Base-by-base conservation (phyloP, 768 basidiomycete species). In the Agrocybe chaxingu region DNA sequence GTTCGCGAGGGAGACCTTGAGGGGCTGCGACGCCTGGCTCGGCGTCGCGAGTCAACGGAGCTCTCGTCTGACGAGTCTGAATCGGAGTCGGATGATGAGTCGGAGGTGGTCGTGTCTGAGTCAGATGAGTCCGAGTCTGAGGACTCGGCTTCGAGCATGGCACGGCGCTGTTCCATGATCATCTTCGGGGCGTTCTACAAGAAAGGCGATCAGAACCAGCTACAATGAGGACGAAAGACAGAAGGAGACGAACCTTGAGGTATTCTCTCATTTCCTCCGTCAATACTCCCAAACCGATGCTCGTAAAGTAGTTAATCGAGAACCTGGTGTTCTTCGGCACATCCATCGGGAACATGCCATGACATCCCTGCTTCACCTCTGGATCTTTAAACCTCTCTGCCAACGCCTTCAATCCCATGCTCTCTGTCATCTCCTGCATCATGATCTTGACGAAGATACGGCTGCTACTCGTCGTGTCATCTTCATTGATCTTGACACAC, bases 391-490 rank as follows among this genome's bases (percentile, higher is more conserved):
- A 95, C 46, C 97, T 74, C 66, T 94, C 92, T 7, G 85, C 84
- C n/a, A 98, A 71, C 33, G 66, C 77, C 66, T 91, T 90, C 62
- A 97, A 64, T 2, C 97, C 96, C 85, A 98, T 87, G 43, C 82
- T 81, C 74, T 98, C 97, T 75, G 87, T 87, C 77, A 98, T 84
- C 70, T 99, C 97, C 53, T 85, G 83, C 81, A 97, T 85, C 76
- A 99, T 73, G 60, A 98, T 97, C 71, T 98, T 98, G 62, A 98
- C 74, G 66, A 98, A 98, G 63, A 99, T 99, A 74, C 97, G 92
- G 55, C 87, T 87, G 57, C 89, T 92, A 13, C 89, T 91, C 0
- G 97, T 98, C 18, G 97, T 99, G 49, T 98, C 95, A 43, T 98
- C 97, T 66, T 99, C 97, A 60, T 92, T 98, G 72, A 99, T 85